Base-by-base conservation (phyloP, 176 grass and related monocot species). In the Triticum urartu region DNA sequence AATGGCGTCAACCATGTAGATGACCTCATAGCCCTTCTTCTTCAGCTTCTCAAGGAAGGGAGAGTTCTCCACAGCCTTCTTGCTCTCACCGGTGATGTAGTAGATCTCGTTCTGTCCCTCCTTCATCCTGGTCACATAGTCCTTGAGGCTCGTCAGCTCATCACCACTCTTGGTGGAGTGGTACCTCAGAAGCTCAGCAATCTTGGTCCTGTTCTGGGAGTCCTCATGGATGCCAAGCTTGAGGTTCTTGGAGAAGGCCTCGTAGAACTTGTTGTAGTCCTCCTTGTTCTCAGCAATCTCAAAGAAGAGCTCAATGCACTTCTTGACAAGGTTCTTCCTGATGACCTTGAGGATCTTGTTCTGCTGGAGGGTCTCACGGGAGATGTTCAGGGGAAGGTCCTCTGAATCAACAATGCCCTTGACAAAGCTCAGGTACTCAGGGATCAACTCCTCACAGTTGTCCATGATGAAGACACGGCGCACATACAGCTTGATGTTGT, bases 271-370 rank as follows among this genome's bases (percentile, higher is more conserved):
- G 88, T 94, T 92, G 77, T 94, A 97, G 11, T 97, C 95, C 74
- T 95, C 94, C 89, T 95, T 95, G 89, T 95, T 95, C 81, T 95
- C 94, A 36, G 94, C 94, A 79, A 97, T 93, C 76, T 97, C 94
- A 84, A 97, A 97, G 89, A 97, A 97, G 43, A 97, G 91, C 71
- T 93, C 91, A n/a, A 97, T 42, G 75, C 94, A 97, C 85, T 97
- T 97, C 87, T 97, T 93, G 4, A 94, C 91, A n/a, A 97, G 80
- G 79, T 97, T 97, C 83, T 97, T 97, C 18, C 89, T 72, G 64
- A 97, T 93, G 1, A 97, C 91, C 85, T 97, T 97, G 5, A 97
- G 85, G 35, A 97, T 97, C 88, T 97, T 97, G 64, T 97, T 93
- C 79, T 97, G 94, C 75, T 97, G 94, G 20, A 97, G 89, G 33